A percentile compares a stretch with the other conserved stretches of the same genome.
These are phyloP conservation scores for Neopestalotiopsis sp. DNA, from an alignment of 2,329 filamentous ascomycete species.

Conservation along the genomic window DNA sequence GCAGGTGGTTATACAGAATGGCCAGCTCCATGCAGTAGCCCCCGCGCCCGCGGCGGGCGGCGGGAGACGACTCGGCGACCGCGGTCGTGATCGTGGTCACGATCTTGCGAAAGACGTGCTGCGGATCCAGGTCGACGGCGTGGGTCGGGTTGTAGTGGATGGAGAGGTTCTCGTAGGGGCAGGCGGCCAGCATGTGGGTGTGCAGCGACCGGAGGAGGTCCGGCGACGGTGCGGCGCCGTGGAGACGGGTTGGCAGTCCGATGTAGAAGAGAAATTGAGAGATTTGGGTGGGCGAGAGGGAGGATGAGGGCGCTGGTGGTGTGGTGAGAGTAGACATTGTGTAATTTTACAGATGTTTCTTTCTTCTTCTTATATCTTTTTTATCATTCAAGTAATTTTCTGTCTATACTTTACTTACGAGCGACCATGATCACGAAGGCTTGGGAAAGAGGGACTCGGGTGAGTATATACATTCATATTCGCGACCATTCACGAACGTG, in stretches of 20 bases:
- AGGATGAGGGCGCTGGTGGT: background rate
- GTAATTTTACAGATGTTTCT: background rate
- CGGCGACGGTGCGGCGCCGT: constrained; percentile 23
- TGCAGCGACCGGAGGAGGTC: constrained; percentile 24
- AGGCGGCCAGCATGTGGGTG: constrained; percentile 20
- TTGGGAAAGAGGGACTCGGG: too few species aligned
- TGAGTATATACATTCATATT: too few species aligned
- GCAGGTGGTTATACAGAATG: constrained; percentile 58
- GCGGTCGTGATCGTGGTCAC: constrained; percentile 31
- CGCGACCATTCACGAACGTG: too few species aligned
- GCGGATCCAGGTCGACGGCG: constrained; percentile 47
- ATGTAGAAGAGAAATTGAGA: constrained; percentile 5
- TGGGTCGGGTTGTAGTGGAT: constrained; percentile 54
- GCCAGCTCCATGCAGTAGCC: constrained; percentile 67
- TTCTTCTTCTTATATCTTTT: background rate
- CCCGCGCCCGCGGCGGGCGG: constrained; percentile 44
- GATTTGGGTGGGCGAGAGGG: background rate
- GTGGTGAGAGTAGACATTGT: background rate
- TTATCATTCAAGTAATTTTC: too few species aligned
- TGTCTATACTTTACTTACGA: too few species aligned
- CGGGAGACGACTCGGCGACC: too few species aligned
- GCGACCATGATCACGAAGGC: too few species aligned
- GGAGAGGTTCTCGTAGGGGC: constrained; percentile 22
- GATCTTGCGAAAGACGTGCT: constrained; percentile 54
- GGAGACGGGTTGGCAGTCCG: constrained; percentile 20